Evolutionary conservation across 1,284 basidiomycete species (phyloP), one percentile per base, ranked within the genome.

Genomic region (Boletus semigastroideus): DNA sequence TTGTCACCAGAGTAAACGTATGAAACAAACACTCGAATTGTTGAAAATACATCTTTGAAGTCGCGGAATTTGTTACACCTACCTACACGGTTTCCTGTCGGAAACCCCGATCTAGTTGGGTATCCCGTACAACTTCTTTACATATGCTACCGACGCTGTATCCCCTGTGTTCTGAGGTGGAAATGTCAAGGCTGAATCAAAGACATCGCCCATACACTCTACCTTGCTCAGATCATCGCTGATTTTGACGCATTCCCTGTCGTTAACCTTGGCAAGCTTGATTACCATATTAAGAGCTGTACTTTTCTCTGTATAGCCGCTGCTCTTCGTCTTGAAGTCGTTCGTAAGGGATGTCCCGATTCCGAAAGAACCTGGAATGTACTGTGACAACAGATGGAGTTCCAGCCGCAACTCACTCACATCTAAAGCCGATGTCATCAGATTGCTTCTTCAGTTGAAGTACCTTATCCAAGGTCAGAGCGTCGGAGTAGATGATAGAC

Each of bases 321-420:
- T 83, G 9, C 82, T 83, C 42, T 70, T 62, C 38, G 77, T 82
- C 53, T 67, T 69, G 72, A 93, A 95, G 69, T 94, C 94, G 64
- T 97, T 97, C 11, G 93, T 94, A 13, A 97, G 72, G 67, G 81
- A 88, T 20, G 94, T 98, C 0, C 94, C 95, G 48, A 98, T 94
- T 2, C 94, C 94, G 68, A 93, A 98, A 1, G 87, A 82, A 44
- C 84, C 82, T 82, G 42, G 5, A 41, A 43, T 2, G 31, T 13
- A 25, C 34, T 10, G 31, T 49, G 37, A 50, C 22, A 13, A 49
- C 25, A n/a, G 28, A 17, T 7, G 13, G n/a, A 38, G 13, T 6
- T 48, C 19, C 41, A 10, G 37, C 17, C 20, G 9, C 27, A 42
- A 20, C 28, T 33, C 25, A 64, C 77, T 47, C 59, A 90, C 92